Evolutionary conservation across 306 rosid species (phyloP), one percentile per base, ranked within the genome.

Genomic region (Purshia tridentata): DNA sequence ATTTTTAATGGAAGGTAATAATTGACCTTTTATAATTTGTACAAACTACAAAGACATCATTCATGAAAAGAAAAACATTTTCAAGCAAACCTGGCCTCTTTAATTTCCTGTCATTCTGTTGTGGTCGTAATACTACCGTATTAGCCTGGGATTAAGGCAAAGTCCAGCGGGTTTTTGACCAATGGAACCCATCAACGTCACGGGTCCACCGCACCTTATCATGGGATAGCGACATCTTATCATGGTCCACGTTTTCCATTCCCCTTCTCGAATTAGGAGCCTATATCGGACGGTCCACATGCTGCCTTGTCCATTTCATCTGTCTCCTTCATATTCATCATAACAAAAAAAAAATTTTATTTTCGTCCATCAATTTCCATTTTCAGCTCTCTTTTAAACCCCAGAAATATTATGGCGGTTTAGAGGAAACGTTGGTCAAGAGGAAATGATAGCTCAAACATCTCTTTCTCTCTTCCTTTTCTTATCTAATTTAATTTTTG

Each of bases 141-240:
- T 68, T 49, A 49, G 37, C 16, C 45, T 14, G 8, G 11, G 45
- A 49, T 50, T n/a, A 53, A 15, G 73, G 16, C 15, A 14, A 37
- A 52, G 7, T 39, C 63, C 13, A 53, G 52, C 18, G 15, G 12
- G 65, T 41, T 39, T 20, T 45, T 70, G 77, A 70, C 81, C 60
- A 78, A 37, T 48, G 11, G 44, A 54, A 39, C 44, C 20, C 3
- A 5, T 41, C 68, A 18, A 19, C 62, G 50, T 55, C 53, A 56
- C 20, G 40, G 39, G 55, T 46, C 22, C 50, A 48, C 7, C 4
- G 51, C 20, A 5, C 40, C 65, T 52, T 53, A 15, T 13, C 67
- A 47, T 72, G 39, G 22, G 13, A 55, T 19, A 40, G 45, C 56
- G 67, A 52, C 71, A 59, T 39, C 20, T 22, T 19, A 1, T 20